phyloP scores from a whole-genome alignment of 768 basidiomycete species.

The Suillus spraguei region DNA sequence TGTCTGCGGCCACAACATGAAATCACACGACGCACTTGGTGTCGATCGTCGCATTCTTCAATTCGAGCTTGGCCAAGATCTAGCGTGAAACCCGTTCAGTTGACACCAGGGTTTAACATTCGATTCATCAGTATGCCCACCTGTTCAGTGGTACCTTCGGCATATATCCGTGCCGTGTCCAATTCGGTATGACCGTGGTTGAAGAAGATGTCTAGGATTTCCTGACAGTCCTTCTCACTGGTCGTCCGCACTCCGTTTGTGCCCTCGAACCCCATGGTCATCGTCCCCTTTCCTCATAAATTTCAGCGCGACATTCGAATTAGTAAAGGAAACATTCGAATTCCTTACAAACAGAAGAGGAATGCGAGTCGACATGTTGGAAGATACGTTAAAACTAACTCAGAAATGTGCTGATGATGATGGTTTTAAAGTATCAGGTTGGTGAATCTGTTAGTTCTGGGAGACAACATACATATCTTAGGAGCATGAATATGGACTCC shows the following conservation, averaged over 20 bases:
- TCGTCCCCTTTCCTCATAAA: slow-evolving; percentile 42
- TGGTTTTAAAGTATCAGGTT: neutral
- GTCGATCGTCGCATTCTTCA: slow-evolving; percentile 44
- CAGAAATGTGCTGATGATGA: neutral
- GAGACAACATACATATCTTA: neutral
- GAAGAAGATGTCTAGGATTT: slow-evolving; percentile 48
- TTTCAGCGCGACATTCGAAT: neutral
- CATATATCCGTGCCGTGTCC: slow-evolving; percentile 55
- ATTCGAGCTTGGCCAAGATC: slow-evolving; percentile 43
- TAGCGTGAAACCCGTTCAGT: slow-evolving; percentile 16
- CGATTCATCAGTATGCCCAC: slow-evolving; percentile 23
- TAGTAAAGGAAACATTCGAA: neutral
- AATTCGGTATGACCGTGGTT: slow-evolving; percentile 45
- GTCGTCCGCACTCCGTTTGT: slow-evolving; percentile 43
- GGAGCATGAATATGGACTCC: neutral
- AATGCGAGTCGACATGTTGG: slow-evolving; percentile 10
- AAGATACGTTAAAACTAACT: neutral
- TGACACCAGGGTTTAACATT: neutral
- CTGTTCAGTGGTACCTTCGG: slow-evolving; percentile 57
- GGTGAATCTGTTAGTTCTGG: neutral
- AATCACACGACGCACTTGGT: slow-evolving; percentile 43
- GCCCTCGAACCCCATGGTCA: slow-evolving; percentile 46
- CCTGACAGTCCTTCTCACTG: slow-evolving; percentile 39
- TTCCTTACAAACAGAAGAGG: slow-evolving; percentile 14
- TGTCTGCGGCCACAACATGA: neutral